Evolutionary conservation across 2,329 filamentous ascomycete species (phyloP), one percentile per base, ranked within the genome.

Genomic region (Aureobasidium vineae): DNA sequence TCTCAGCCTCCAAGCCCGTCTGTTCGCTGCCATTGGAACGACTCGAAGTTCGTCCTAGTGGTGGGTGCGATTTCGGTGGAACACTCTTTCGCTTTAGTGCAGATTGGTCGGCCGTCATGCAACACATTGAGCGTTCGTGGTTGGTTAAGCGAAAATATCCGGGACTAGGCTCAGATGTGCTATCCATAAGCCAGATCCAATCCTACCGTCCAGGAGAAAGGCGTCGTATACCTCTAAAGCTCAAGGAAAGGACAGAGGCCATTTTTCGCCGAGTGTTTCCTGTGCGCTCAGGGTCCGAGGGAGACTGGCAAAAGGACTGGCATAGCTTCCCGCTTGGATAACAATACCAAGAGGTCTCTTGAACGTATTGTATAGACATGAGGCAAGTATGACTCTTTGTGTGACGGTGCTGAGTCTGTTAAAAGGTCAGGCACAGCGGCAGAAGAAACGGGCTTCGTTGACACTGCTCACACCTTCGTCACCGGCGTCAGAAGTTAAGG

Each of bases 391-490:
- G 36, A 41, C 33, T 23, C 21, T 19, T 56, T 41, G 33, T 57
- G 36, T 15, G 7, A 57, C 36, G 36, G 5, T 26, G 7, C 4
- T 26, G n/a, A 28, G 23, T 21, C 21, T 15, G 1, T 11, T 26
- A 28, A 2, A 57, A 6, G 36, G 5, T 8, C 26, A 41, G 15
- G 15, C 33, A 41, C 16, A 1, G 15, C 53, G 36, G 36, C 21
- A 41, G 21, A 28, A 19, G 21, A 38, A 23, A 19, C 21, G 21
- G 19, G 21, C 13, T 41, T 36, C 23, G 7, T 41, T 26, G 13
- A 19, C 53, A 41, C 36, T 57, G 21, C 53, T 57, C 53, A 40
- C 36, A 41, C 10, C 16, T 57, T 15, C 53, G 53, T 57, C 53
- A 57, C 53, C 53, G 26, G 36, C 36, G 52, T 40, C 52, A 19